Conservation (phyloP, 768 basidiomycete species). For the Mycena olivaceomarginata region DNA sequence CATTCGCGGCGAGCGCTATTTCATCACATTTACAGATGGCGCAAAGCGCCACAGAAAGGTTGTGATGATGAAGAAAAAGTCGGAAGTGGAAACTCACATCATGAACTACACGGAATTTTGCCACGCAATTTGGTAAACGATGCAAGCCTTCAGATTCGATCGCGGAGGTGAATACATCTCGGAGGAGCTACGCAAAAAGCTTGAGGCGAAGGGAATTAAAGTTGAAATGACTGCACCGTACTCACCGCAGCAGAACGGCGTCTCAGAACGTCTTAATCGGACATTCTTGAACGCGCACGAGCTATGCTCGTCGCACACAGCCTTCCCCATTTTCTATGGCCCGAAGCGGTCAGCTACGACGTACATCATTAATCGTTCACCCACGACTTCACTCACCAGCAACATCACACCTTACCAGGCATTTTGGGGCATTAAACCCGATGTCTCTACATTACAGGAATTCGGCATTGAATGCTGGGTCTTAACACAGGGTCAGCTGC, state of each 20-base stretch:
- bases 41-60: slow-evolving; percentile 21
- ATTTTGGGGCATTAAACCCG: slow-evolving; percentile 25
- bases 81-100: slow-evolving; percentile 32
- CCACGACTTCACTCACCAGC: no score
- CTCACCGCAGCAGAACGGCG: slow-evolving; percentile 51
- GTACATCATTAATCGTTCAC: no score
- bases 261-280: no score
- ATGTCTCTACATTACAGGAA: slow-evolving; percentile 39
- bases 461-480: slow-evolving; percentile 33
- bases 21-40: slow-evolving; percentile 38
- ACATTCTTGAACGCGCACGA: no score
- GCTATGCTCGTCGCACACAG: no score
- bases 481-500: slow-evolving; percentile 13
- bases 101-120: slow-evolving; percentile 44
- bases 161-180: no score
- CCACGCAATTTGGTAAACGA: slow-evolving; percentile 47
- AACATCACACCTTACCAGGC: no score
- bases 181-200: slow-evolving; percentile 4
- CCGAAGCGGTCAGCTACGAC: no score
- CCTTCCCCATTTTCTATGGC: no score
- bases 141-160: no score
- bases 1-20: slow-evolving; percentile 31
- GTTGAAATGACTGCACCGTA: slow-evolving; percentile 48
- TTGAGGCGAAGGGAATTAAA: slow-evolving; percentile 46
- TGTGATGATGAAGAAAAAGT: slow-evolving; percentile 24